Evolutionary conservation across 2,329 filamentous ascomycete species (phyloP).

Genomic region (Capronia coronata): DNA sequence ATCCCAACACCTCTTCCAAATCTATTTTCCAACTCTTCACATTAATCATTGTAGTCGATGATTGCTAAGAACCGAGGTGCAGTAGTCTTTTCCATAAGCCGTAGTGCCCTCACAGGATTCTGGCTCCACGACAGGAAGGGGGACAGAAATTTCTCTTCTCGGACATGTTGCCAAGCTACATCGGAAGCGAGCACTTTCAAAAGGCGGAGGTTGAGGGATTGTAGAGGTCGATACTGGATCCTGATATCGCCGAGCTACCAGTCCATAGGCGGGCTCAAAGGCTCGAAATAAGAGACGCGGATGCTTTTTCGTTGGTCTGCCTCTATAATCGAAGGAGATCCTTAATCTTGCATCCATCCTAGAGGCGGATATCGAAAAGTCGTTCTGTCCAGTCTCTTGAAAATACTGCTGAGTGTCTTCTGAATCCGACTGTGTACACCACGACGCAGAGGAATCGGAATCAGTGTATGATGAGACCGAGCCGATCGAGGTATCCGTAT

Average conservation of each 20-base stretch:
- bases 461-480: not conserved
- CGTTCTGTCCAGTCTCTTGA: not conserved
- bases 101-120: constrained; percentile 4
- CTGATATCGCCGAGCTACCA: constrained; percentile 12
- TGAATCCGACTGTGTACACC: not conserved
- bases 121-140: constrained; percentile 16
- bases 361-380: not conserved
- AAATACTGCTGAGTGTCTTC: not conserved
- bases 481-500: not conserved
- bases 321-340: constrained; percentile 3
- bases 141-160: constrained; percentile 9
- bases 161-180: constrained; percentile 7
- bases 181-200: not conserved
- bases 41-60: constrained; percentile 15
- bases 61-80: constrained; percentile 5
- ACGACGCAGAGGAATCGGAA: not conserved
- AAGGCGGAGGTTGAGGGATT: constrained; percentile 8
- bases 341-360: constrained; percentile 3
- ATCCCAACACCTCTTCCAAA: constrained; percentile 1
- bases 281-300: constrained; percentile 16
- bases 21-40: constrained; percentile 6
- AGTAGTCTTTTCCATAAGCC: constrained; percentile 1
- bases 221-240: not conserved
- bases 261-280: constrained; percentile 6
- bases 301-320: not conserved